These are phyloP conservation scores for Gyromitra esculenta DNA, from an alignment of 2,329 filamentous ascomycete genomes.

Conservation along the genomic window DNA sequence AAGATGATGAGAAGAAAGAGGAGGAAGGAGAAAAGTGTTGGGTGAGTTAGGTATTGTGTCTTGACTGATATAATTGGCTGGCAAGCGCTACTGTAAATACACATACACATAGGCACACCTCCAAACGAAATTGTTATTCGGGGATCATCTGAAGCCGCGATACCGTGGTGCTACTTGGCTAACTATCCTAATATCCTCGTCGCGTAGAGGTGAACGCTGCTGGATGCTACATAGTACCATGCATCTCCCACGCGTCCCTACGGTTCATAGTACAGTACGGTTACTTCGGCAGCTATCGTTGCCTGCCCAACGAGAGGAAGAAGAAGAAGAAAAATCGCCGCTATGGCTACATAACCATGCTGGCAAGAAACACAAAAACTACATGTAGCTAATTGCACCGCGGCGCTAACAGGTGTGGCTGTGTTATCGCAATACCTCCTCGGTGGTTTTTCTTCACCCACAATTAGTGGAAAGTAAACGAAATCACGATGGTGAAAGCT, in stretches of 20 bases:
- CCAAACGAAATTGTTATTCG: constrained; percentile 43
- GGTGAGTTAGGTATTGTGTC: constrained; percentile 10
- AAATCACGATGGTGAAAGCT: constrained; percentile 1
- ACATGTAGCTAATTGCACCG: neutral
- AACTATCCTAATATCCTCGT: constrained; percentile 38
- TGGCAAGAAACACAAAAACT: neutral
- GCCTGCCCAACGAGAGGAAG: constrained; percentile 9
- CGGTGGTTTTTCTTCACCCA: neutral
- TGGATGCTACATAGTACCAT: constrained; percentile 35
- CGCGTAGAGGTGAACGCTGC: constrained; percentile 30
- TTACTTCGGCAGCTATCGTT: constrained; percentile 31
- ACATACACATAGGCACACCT: constrained; percentile 27
- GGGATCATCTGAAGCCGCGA: constrained; percentile 25
- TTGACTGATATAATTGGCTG: constrained; percentile 17
- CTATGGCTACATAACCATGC: neutral
- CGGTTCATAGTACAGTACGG: constrained; percentile 27
- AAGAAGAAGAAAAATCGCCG: neutral
- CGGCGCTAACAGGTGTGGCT: constrained; percentile 23
- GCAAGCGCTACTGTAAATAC: constrained; percentile 31
- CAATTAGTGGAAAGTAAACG: neutral
- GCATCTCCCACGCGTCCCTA: constrained; percentile 35
- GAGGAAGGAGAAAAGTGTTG: constrained; percentile 6
- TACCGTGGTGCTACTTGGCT: constrained; percentile 21
- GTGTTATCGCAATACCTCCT: constrained; percentile 10
- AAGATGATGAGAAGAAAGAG: constrained; percentile 28